phyloP scores from a whole-genome alignment of 2,329 filamentous ascomycete genomes.

The Fusarium anguioides region DNA sequence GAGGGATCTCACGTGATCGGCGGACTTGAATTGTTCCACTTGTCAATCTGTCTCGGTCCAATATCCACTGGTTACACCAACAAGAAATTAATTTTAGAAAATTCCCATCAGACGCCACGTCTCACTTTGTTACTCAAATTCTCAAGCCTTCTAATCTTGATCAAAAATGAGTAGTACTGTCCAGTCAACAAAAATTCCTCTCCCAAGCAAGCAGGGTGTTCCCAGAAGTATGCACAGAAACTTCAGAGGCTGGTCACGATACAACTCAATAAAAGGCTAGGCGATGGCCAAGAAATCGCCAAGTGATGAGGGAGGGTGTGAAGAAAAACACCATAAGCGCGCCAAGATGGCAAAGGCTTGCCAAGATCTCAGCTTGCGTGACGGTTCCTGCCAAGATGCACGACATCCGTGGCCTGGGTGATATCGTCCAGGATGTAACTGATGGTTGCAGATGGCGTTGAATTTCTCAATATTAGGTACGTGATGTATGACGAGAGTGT shows the following conservation, averaged over 20 bases:
- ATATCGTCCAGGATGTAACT: neutral
- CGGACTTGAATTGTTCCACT: neutral
- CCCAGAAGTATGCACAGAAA: neutral
- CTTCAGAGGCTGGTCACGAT: neutral
- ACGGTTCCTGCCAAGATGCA: conserved; percentile 1
- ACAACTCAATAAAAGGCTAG: neutral
- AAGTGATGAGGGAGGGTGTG: neutral
- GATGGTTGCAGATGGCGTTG: neutral
- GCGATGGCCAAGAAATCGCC: conserved; percentile 1
- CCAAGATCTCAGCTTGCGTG: conserved; percentile 3
- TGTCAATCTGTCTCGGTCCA: neutral
- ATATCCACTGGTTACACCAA: neutral
- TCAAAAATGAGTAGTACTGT: neutral
- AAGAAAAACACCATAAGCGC: neutral
- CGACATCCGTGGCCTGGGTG: neutral
- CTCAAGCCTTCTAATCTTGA: neutral
- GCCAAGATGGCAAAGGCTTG: neutral
- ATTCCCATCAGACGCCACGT: neutral
- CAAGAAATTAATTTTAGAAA: neutral
- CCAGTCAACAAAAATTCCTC: neutral
- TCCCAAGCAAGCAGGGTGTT: neutral
- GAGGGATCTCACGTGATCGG: neutral
- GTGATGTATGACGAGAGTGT: neutral
- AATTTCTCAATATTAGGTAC: neutral
- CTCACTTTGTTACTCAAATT: neutral